Base-by-base conservation (phyloP, 345 rosid genomes). In the Brassica cretica region DNA sequence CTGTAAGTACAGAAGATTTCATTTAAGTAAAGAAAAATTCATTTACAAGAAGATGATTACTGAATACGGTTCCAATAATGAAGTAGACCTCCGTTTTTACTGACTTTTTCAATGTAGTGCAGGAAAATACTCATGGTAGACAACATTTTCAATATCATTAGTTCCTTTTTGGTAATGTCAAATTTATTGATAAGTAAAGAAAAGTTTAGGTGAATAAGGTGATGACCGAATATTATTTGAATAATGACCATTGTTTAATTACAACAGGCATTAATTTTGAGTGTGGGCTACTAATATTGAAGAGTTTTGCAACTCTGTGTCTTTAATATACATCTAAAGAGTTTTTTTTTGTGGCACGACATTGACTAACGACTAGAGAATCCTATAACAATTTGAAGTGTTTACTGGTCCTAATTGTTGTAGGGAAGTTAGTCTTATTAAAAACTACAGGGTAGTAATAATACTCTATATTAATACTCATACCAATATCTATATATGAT, bases 321-420 rank as follows among this genome's bases (percentile, higher is more conserved):
- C 55, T 70, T 69, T 15, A 29, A 51, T n/a, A 53, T 21, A 63
- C 30, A 21, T 70, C 29, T n/a, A n/a, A n/a, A n/a, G n/a, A n/a
- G 80, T 70, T 77, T 60, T 37, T 5, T 71, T 35, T n/a, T n/a
- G 14, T 65, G 32, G 76, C 51, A 77, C 76, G 72, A 66, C 60
- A 77, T 77, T 77, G 81, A 77, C 53, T 18, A 44, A 4, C 10
- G 46, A 41, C 51, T 44, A 44, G 63, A 37, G 70, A 35, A 68
- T 76, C 70, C 63, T 76, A 62, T 2, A 46, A 60, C 19, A 70
- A n/a, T n/a, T n/a, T n/a, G n/a, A n/a, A n/a, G n/a, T n/a, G n/a
- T n/a, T n/a, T n/a, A n/a, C n/a, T n/a, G n/a, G 49, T 77, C 71
- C 15, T 70, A 70, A 44, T 60, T 76, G 56, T 16, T 15, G 18